Evolutionary conservation across 140 eudicot genomes (phyloP).

Genomic region (Ambrosia hybrid): DNA sequence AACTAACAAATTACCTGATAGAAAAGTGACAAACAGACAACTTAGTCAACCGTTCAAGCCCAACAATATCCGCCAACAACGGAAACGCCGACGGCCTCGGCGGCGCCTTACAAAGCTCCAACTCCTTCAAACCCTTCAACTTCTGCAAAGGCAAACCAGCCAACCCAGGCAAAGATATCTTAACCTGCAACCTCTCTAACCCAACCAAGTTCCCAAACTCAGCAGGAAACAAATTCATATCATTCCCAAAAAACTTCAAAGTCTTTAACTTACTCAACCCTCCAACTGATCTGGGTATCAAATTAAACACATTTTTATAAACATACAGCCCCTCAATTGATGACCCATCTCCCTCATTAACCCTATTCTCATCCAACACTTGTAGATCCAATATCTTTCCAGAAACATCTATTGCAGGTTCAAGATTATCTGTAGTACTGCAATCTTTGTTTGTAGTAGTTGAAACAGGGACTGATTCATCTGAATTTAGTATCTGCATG

Average conservation of each 20-base stretch:
- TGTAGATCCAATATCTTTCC: conserved; percentile 61
- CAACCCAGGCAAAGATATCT: conserved; percentile 59
- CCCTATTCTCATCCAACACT: conserved; percentile 27
- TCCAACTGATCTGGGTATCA: conserved; percentile 69
- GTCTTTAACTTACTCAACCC: conserved; percentile 59
- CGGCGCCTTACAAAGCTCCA: conserved; percentile 81
- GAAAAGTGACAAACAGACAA: conserved; percentile 88
- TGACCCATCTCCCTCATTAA: conserved; percentile 18
- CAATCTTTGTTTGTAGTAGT: conserved; percentile 3
- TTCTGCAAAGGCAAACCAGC: conserved; percentile 55
- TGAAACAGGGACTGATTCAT: conserved; percentile 22
- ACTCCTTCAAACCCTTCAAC: conserved; percentile 73
- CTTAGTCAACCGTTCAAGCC: conserved; percentile 68
- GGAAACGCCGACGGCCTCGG: conserved; percentile 71
- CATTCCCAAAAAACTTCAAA: conserved; percentile 77
- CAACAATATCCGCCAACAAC: conserved; percentile 62
- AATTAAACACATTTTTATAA: conserved; percentile 70
- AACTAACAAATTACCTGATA: conserved; percentile 47
- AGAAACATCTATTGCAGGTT: conserved; percentile 57
- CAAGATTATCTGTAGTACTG: conserved; percentile 21
- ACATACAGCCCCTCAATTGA: conserved; percentile 52
- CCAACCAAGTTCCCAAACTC: conserved; percentile 63
- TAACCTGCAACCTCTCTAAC: conserved; percentile 72
- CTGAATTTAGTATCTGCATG: conserved; percentile 33
- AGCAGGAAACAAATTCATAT: conserved; percentile 67